phyloP scores from a whole-genome alignment of 139 green algal genomes.

The Picochlorum sp. region DNA sequence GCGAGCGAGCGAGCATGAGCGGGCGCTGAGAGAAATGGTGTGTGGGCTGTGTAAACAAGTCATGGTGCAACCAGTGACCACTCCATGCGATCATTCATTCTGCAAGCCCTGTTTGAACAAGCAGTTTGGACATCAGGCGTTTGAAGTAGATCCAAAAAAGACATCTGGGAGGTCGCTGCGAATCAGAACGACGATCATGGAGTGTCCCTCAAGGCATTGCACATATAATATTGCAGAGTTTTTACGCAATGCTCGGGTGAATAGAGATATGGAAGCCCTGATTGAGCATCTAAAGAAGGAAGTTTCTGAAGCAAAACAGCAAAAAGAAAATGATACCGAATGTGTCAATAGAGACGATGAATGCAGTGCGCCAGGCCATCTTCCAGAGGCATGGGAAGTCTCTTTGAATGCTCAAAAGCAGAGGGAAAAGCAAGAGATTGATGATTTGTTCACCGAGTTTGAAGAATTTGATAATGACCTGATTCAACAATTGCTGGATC shows the following conservation, averaged over 20 bases:
- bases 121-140: conserved; percentile 40
- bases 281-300: conserved; percentile 52
- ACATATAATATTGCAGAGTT: conserved; percentile 72
- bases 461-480: conserved; percentile 52
- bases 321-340: conserved; percentile 20
- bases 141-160: conserved; percentile 14
- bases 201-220: conserved; percentile 39
- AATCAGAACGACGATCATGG: conserved; percentile 57
- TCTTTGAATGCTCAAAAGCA: conserved; percentile 4
- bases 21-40: conserved; percentile 62
- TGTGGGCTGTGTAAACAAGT: conserved; percentile 66
- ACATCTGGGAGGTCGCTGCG: conserved; percentile 39
- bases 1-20: conserved; percentile 53
- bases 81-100: conserved; percentile 85
- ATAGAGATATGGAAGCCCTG: conserved; percentile 55
- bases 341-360: conserved; percentile 21
- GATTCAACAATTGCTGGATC: conserved; percentile 50
- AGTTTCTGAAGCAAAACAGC: conserved; percentile 13
- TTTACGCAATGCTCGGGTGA: conserved; percentile 52
- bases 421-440: not conserved
- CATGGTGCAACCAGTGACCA: conserved; percentile 54
- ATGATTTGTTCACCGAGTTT: conserved; percentile 32
- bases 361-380: conserved; percentile 3
- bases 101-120: conserved; percentile 79
- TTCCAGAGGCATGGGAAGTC: conserved; percentile 5